Conservation (phyloP, 129 eudicot species). For the Mikania micrantha region DNA sequence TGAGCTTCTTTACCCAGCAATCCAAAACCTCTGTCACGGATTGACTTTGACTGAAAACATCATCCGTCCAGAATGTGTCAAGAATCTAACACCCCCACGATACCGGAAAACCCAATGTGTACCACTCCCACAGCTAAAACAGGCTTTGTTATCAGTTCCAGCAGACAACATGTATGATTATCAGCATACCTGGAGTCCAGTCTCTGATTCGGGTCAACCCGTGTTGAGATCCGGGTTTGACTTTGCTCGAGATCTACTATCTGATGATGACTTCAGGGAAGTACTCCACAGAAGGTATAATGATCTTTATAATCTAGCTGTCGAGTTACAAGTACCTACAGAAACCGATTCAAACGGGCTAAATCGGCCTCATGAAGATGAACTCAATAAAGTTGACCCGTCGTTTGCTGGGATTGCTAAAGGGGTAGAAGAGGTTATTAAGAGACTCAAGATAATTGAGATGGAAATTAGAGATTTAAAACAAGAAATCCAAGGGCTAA, state of each 20-base stretch:
- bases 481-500: conserved; percentile 91
- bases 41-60: conserved; percentile 53
- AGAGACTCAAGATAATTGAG: conserved; percentile 77
- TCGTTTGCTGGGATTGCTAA: conserved; percentile 79
- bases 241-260: conserved; percentile 68
- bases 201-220: conserved; percentile 49
- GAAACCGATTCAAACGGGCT: conserved; percentile 38
- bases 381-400: conserved; percentile 52
- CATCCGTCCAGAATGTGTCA: conserved; percentile 75
- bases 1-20: conserved; percentile 71
- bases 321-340: conserved; percentile 71
- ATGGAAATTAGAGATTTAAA: conserved; percentile 72
- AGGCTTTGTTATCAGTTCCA: conserved; percentile 81
- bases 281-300: conserved; percentile 83
- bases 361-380: conserved; percentile 31
- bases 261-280: conserved; percentile 88
- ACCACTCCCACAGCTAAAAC: conserved; percentile 50
- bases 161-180: conserved; percentile 89
- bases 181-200: conserved; percentile 85
- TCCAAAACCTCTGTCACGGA: conserved; percentile 64
- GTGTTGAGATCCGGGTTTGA: conserved; percentile 58
- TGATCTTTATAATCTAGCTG: conserved; percentile 83
- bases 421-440: conserved; percentile 83
- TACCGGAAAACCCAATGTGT: conserved; percentile 65
- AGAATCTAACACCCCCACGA: conserved; percentile 66